Conservation (phyloP, 2,329 filamentous ascomycete genomes). For the Clonostachys rhizophaga region DNA sequence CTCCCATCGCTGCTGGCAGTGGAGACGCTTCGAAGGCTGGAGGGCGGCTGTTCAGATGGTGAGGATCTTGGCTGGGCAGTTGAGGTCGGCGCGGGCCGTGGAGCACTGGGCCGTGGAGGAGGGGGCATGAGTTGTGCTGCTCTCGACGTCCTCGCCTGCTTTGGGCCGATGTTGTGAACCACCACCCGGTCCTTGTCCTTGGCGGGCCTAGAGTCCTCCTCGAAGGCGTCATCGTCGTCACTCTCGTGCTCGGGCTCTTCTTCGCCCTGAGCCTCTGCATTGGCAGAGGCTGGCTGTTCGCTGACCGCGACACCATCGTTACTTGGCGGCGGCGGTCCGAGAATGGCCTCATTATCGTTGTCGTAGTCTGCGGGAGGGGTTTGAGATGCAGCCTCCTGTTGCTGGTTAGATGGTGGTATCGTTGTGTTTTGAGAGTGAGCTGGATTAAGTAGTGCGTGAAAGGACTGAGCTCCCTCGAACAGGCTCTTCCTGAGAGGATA, state of each 20-base stretch:
- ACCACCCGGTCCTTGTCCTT: conserved; percentile 4
- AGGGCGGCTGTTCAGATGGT: not conserved
- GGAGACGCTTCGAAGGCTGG: conserved; percentile 1
- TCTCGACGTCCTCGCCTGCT: not conserved
- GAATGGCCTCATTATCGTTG: not conserved
- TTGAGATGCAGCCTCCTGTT: too few species aligned
- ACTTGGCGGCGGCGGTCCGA: not conserved
- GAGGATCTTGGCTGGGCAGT: conserved; percentile 1
- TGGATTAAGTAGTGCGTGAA: too few species aligned
- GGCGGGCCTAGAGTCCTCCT: conserved; percentile 17
- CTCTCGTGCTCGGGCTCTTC: conserved; percentile 9
- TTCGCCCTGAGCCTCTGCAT: conserved; percentile 2
- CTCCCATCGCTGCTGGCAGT: conserved; percentile 2
- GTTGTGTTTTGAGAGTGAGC: too few species aligned
- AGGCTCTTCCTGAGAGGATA: too few species aligned
- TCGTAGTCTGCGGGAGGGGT: not conserved
- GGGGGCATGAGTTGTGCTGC: not conserved
- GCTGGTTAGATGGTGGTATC: too few species aligned
- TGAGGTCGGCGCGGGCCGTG: not conserved
- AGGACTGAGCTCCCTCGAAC: too few species aligned
- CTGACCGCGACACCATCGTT: not conserved
- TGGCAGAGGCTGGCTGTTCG: not conserved
- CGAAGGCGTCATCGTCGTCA: conserved; percentile 16
- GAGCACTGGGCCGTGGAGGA: not conserved
- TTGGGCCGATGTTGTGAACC: not conserved